Percentiles rank a stretch among this genome's conserved stretches.
Evolutionary conservation across 116 monocot genomes (phyloP).

Genomic region (Cymodocea nodosa): DNA sequence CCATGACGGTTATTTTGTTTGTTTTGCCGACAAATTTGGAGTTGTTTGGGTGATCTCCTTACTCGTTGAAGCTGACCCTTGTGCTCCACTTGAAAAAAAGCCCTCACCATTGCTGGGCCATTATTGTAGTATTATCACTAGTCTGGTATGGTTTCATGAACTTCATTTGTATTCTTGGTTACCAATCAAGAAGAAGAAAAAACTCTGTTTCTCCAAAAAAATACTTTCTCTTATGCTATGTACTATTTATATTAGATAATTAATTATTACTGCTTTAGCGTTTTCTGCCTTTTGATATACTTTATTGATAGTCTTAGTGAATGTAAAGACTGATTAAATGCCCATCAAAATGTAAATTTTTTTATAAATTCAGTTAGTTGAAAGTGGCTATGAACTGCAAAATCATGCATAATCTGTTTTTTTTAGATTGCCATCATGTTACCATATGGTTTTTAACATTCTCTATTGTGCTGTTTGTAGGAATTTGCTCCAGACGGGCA

Average conservation of each 20-base stretch:
- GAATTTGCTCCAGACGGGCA: constrained; percentile 67
- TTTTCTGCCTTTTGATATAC: too few relatives aligned
- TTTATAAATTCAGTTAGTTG: neutral
- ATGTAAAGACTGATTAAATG: too few relatives aligned
- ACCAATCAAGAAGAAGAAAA: too few relatives aligned
- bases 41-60: constrained; percentile 62
- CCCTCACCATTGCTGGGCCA: constrained; percentile 69
- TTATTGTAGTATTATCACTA: constrained; percentile 96
- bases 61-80: constrained; percentile 19
- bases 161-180: too few relatives aligned
- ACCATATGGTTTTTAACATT: neutral
- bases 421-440: neutral
- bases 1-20: constrained; percentile 48
- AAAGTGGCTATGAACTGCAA: neutral
- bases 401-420: neutral
- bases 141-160: constrained; percentile 39
- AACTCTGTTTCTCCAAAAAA: too few relatives aligned
- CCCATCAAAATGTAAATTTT: too few relatives aligned
- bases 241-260: too few relatives aligned
- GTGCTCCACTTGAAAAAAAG: constrained; percentile 19
- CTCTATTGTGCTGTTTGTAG: constrained; percentile 31
- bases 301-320: too few relatives aligned
- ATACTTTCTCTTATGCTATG: too few relatives aligned
- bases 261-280: too few relatives aligned
- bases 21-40: constrained; percentile 96